A percentile compares a stretch with the other conserved stretches of the same genome.
Evolutionary conservation across 164 flowering plant species (phyloP).

Genomic region (Hamamelis virginiana): DNA sequence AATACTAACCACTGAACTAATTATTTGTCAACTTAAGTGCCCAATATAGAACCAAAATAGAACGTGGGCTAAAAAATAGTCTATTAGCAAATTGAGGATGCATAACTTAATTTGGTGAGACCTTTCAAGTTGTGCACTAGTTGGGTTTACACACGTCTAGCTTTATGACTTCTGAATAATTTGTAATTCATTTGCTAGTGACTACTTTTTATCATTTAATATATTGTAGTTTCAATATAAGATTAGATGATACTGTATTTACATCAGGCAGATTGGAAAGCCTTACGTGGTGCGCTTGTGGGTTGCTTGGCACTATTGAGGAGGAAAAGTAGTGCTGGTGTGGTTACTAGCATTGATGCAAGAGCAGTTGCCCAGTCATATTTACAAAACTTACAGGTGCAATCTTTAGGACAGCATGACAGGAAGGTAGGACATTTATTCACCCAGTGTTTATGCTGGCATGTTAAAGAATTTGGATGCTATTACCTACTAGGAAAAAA

Average conservation of each 20-base stretch:
- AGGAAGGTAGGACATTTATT: slow-evolving; percentile 53
- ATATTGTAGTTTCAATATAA: slow-evolving; percentile 4
- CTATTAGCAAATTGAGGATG: neutral
- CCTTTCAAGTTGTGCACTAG: neutral
- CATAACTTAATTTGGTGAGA: neutral
- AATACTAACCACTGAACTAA: too few species aligned
- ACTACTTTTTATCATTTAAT: neutral
- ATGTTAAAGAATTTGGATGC: neutral
- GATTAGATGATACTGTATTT: slow-evolving; percentile 31
- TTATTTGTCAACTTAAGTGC: too few species aligned
- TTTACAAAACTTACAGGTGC: slow-evolving; percentile 68
- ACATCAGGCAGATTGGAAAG: slow-evolving; percentile 97
- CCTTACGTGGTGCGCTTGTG: slow-evolving; percentile 86
- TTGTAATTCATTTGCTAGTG: neutral
- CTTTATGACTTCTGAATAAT: neutral
- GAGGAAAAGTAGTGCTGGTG: slow-evolving; percentile 62
- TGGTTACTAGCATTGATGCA: slow-evolving; percentile 57
- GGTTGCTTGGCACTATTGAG: slow-evolving; percentile 87
- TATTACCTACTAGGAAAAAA: neutral
- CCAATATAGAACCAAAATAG: neutral
- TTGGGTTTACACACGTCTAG: neutral
- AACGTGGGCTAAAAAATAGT: neutral
- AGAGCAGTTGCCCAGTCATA: slow-evolving; percentile 53
- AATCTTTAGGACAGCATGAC: slow-evolving; percentile 77
- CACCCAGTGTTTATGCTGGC: neutral